Evolutionary conservation across 306 rosid genomes (phyloP), one percentile per base, ranked within the genome.

Genomic region (Quercus variabilis): DNA sequence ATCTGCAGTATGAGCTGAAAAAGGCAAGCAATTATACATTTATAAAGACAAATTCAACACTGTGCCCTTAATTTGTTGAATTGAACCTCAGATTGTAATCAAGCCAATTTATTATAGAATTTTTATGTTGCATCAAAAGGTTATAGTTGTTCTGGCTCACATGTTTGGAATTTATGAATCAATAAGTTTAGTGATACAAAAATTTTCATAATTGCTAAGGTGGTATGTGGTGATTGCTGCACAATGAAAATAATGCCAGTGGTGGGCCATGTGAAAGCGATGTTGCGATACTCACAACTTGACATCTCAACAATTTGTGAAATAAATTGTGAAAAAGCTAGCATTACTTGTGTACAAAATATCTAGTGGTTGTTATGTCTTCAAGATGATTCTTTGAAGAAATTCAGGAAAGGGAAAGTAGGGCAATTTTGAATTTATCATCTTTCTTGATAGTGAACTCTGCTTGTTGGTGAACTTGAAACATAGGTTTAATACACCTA

Each of bases 41-140:
- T 15, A 5, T 68, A 75, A 55, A 21, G 57, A n/a, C 65, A 41
- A 17, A 65, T 65, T 28, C 49, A 64, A 55, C 41, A 35, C 7
- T 35, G 8, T 35, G 8, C 41, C 41, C 8, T 35, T 35, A 5
- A 35, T 35, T 35, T 35, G 41, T 35, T 35, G 41, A 35, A 35
- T 35, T 35, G 41, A 0, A 35, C 8, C 41, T 35, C 41, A 5
- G 41, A 35, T 35, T 35, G 41, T 35, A 35, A 35, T 35, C 41
- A 35, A 35, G 41, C 41, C 41, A 35, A 17, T 76, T 71, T 69
- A 33, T 51, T 76, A 80, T 18, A 69, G 70, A 71, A 74, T 77
- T 26, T 55, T 62, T 58, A 59, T 55, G 55, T 56, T 73, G 52
- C 52, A 21, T 41, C 9, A 1, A 52, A 49, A 80, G 57, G 49